Evolutionary conservation across 2,329 filamentous ascomycete genomes (phyloP).

Genomic region (Aphanoascus verrucosus): DNA sequence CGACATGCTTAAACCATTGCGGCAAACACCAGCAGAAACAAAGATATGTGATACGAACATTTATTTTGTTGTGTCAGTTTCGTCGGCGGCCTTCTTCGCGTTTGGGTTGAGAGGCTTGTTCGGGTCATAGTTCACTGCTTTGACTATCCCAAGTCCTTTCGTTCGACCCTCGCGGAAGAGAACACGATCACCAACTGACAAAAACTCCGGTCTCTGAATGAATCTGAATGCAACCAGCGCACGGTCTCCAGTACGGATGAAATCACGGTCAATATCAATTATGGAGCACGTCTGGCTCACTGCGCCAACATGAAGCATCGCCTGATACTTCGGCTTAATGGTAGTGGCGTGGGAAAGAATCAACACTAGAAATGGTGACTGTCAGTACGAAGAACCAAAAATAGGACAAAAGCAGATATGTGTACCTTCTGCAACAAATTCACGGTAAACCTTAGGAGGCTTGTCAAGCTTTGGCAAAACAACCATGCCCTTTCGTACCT

Average conservation of each 20-base stretch:
- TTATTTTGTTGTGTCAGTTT: constrained; percentile 2
- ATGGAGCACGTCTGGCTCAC: constrained; percentile 94
- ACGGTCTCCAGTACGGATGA: constrained; percentile 89
- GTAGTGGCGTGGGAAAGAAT: constrained; percentile 94
- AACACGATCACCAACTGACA: constrained; percentile 77
- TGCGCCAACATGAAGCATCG: constrained; percentile 93
- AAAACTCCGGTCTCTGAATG: constrained; percentile 84
- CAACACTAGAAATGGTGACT: constrained; percentile 49
- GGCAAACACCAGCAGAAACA: background rate
- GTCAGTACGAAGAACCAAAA: background rate
- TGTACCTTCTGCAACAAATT: constrained; percentile 67
- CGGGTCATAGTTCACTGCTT: constrained; percentile 78
- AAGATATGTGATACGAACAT: background rate
- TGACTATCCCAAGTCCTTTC: constrained; percentile 91
- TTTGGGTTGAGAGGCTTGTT: constrained; percentile 38
- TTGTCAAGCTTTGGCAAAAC: constrained; percentile 74
- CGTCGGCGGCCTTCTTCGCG: constrained; percentile 20
- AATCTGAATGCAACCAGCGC: constrained; percentile 91
- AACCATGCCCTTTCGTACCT: constrained; percentile 97
- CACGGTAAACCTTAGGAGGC: constrained; percentile 60
- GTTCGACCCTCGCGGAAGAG: constrained; percentile 91
- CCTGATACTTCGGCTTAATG: constrained; percentile 93
- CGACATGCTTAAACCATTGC: background rate
- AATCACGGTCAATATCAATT: constrained; percentile 92
- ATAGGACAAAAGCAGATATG: background rate